Evolutionary conservation across 1,139 yeast species (phyloP).

Genomic region (Geotrichum phurueaensis): DNA sequence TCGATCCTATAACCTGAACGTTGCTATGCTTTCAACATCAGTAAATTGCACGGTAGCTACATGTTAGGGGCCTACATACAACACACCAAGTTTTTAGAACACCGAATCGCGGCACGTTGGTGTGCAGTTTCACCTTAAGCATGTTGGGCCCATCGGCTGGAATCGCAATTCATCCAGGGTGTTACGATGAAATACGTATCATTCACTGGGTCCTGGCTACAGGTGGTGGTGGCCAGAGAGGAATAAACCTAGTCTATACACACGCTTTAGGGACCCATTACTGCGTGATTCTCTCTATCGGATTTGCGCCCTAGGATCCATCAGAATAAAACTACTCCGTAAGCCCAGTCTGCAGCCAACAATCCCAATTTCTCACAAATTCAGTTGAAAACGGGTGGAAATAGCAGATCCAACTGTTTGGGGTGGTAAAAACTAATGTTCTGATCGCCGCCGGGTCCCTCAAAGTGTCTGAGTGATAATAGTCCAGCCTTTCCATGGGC

Average conservation of each 20-base stretch:
- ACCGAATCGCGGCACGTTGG: background rate
- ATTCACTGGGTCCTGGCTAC: background rate
- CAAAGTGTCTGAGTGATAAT: background rate
- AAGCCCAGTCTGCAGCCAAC: no score
- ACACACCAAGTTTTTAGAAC: no score
- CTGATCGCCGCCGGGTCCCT: background rate
- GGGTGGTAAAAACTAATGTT: background rate
- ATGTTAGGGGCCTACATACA: no score
- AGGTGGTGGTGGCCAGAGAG: background rate
- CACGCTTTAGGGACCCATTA: background rate
- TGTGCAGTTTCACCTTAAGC: background rate
- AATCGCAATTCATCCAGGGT: background rate
- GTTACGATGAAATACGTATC: background rate
- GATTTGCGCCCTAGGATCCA: no score
- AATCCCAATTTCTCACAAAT: no score
- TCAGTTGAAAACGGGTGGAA: no score
- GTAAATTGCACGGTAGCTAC: no score
- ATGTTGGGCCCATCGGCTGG: background rate
- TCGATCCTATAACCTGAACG: no score
- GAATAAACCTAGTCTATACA: background rate
- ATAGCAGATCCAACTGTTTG: no score
- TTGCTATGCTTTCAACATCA: no score
- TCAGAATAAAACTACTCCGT: no score
- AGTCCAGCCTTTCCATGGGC: background rate
- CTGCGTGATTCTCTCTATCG: no score